phyloP scores from a whole-genome alignment of 2,329 filamentous ascomycete species.

The Claviceps pazoutovae region DNA sequence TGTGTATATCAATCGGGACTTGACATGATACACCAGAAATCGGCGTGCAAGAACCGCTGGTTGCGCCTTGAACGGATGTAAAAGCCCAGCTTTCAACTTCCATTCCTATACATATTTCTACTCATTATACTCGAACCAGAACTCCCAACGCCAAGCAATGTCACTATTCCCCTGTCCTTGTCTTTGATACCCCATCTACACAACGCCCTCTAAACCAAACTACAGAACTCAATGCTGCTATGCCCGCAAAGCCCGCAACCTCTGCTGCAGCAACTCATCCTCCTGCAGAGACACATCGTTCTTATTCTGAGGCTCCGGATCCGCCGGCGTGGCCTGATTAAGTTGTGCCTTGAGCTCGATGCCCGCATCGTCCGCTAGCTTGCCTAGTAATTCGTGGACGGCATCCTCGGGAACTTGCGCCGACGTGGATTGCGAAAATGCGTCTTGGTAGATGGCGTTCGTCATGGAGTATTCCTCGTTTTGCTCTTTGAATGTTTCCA shows the following conservation, averaged over 20 bases:
- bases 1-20: no score
- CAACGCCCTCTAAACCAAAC: not conserved
- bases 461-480: constrained; percentile 52
- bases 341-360: constrained; percentile 71
- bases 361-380: constrained; percentile 78
- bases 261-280: constrained; percentile 59
- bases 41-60: no score
- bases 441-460: constrained; percentile 71
- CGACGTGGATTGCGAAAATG: constrained; percentile 64
- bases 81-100: no score
- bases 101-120: not conserved
- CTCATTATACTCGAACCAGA: not conserved
- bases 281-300: constrained; percentile 62
- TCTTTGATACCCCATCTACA: not conserved
- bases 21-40: no score
- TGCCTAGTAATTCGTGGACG: constrained; percentile 71
- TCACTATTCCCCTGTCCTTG: not conserved
- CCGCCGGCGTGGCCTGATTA: constrained; percentile 38
- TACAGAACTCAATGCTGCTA: constrained; percentile 11
- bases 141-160: constrained; percentile 8
- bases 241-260: constrained; percentile 40
- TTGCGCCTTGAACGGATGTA: no score
- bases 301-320: constrained; percentile 39
- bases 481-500: constrained; percentile 47
- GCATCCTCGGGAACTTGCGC: constrained; percentile 65